Conservation (phyloP, 140 eudicot genomes). For the Ambrosia hybrid region DNA sequence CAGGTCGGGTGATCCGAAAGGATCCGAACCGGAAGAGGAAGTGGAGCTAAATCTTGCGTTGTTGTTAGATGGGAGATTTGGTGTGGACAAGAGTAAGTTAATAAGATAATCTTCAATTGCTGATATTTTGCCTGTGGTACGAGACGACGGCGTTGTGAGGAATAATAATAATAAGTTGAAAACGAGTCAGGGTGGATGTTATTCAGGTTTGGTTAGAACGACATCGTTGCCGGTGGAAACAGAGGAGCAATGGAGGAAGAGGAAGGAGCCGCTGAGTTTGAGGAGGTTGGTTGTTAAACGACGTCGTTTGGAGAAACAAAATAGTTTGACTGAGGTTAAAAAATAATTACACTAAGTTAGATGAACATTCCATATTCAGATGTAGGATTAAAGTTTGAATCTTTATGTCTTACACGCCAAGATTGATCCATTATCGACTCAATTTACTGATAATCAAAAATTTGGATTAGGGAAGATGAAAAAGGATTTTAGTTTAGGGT, state of each 20-base stretch:
- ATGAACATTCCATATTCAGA: no score
- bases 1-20: constrained; percentile 32
- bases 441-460: no score
- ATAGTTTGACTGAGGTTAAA: constrained; percentile 29
- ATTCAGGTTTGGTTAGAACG: constrained; percentile 55
- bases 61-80: constrained; percentile 83
- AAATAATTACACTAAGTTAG: no score
- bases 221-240: constrained; percentile 91
- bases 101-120: constrained; percentile 74
- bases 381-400: no score
- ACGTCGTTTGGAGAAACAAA: constrained; percentile 44
- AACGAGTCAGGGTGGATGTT: constrained; percentile 28
- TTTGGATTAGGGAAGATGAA: no score
- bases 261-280: constrained; percentile 82
- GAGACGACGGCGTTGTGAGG: constrained; percentile 46
- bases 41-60: constrained; percentile 76
- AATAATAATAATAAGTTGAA: neutral
- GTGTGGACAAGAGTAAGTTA: constrained; percentile 63
- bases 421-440: no score
- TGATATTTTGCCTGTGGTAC: constrained; percentile 49
- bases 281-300: constrained; percentile 78
- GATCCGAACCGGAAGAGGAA: constrained; percentile 40
- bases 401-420: no score
- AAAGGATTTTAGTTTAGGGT: no score
- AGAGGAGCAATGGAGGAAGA: constrained; percentile 91